These are phyloP conservation scores for Solanum lignicaule DNA, from an alignment of 257 asterid genomes.

Conservation along the genomic window DNA sequence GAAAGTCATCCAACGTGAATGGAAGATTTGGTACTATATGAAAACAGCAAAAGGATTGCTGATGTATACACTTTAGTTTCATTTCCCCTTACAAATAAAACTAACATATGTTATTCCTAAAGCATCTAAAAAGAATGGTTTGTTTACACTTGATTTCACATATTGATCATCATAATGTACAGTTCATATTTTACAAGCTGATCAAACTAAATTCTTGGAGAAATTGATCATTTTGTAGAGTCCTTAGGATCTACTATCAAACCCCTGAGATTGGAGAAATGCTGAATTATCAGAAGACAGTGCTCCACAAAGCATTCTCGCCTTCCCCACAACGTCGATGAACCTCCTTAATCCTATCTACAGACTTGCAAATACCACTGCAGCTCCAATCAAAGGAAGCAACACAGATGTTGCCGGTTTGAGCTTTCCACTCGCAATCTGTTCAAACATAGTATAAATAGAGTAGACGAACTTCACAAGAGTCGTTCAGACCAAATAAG, in stretches of 20 bases:
- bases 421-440: conserved; percentile 99
- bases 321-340: conserved; percentile 91
- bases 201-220: conserved; percentile 6
- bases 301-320: conserved; percentile 45
- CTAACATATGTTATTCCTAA: not conserved
- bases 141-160: not conserved
- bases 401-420: conserved; percentile 79
- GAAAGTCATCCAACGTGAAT: not conserved
- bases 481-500: not conserved
- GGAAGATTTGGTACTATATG: not conserved
- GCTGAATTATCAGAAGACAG: conserved; percentile 24
- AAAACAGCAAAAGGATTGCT: not conserved
- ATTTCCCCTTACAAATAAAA: not conserved
- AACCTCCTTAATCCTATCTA: conserved; percentile 78
- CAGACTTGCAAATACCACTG: conserved; percentile 91
- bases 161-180: not conserved
- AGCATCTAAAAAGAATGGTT: not conserved
- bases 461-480: not conserved
- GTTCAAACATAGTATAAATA: not conserved
- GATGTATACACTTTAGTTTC: not conserved
- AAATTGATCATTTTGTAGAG: not conserved
- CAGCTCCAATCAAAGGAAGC: conserved; percentile 94
- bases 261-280: conserved; percentile 9
- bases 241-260: not conserved
- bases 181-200: conserved; percentile 21